A percentile compares a stretch with the other conserved stretches of the same genome.
Conservation (phyloP, 805 yeast species). For the Zygoascus biomembranicola region DNA sequence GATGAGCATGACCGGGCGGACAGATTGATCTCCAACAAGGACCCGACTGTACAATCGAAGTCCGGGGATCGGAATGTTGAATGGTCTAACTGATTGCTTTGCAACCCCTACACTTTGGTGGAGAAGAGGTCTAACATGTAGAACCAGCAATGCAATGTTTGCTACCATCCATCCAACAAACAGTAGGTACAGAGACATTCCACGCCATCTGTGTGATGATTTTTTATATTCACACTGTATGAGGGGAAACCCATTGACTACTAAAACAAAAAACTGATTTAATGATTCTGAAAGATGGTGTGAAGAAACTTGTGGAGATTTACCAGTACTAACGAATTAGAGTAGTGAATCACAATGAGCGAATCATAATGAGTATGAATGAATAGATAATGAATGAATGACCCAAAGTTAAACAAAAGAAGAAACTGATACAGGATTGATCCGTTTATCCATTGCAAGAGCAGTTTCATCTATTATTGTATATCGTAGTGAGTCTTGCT, state of each 20-base stretch:
- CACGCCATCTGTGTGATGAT: conserved; percentile 20
- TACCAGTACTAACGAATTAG: no score
- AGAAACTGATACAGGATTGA: no score
- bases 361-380: no score
- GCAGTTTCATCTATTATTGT: no score
- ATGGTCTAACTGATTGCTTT: conserved; percentile 14
- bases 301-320: conserved; percentile 5
- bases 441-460: no score
- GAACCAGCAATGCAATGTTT: background rate
- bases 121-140: background rate
- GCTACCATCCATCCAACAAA: background rate
- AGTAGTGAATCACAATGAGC: no score
- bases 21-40: conserved; percentile 16
- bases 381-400: no score
- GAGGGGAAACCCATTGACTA: conserved; percentile 22
- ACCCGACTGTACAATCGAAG: conserved; percentile 18
- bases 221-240: conserved; percentile 30
- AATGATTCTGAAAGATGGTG: conserved; percentile 26
- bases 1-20: conserved; percentile 32
- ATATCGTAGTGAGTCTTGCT: no score
- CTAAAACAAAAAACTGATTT: conserved; percentile 28
- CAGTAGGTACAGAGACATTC: background rate
- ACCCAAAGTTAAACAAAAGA: no score
- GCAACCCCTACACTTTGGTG: background rate
- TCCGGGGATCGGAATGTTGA: conserved; percentile 14